Percentiles rank a stretch among this genome's conserved stretches.
Evolutionary conservation across 345 rosid species (phyloP).

Genomic region (Boechera stricta): DNA sequence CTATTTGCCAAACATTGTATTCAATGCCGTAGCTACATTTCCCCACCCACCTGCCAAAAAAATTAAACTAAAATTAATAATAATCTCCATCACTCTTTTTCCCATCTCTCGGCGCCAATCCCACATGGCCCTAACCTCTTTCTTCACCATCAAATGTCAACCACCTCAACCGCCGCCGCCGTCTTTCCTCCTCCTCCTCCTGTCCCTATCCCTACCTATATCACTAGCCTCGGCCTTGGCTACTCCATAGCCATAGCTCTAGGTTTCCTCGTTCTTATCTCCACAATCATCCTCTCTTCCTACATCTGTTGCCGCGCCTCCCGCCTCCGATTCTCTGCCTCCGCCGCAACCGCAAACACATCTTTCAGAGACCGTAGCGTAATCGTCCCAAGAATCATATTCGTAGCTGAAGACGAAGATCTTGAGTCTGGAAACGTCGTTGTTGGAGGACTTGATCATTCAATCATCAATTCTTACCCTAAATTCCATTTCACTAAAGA

Average conservation of each 20-base stretch:
- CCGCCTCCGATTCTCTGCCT: constrained; percentile 47
- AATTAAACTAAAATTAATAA: constrained; percentile 1
- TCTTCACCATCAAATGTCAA: constrained; percentile 62
- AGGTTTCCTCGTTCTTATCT: constrained; percentile 86
- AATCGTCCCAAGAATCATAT: constrained; percentile 84
- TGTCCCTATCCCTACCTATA: constrained; percentile 54
- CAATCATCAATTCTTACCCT: constrained; percentile 89
- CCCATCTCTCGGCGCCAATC: constrained; percentile 26
- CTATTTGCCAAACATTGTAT: constrained; percentile 55
- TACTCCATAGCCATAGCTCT: constrained; percentile 94
- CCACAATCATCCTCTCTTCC: constrained; percentile 82
- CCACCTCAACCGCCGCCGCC: constrained; percentile 60
- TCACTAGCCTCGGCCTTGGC: constrained; percentile 85
- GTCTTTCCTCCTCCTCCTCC: constrained; percentile 39
- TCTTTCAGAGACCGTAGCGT: constrained; percentile 54
- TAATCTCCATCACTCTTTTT: constrained; percentile 31
- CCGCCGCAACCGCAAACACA: constrained; percentile 24
- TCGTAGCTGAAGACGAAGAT: constrained; percentile 84
- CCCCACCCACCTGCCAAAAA: constrained; percentile 63
- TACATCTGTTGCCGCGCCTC: constrained; percentile 87
- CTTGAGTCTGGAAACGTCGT: constrained; percentile 50
- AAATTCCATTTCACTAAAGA: constrained; percentile 65
- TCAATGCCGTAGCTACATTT: constrained; percentile 84
- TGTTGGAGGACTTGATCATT: constrained; percentile 72
- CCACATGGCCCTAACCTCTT: constrained; percentile 58